Evolutionary conservation across 75 land plant species (phyloP).

Genomic region (Picea sitchensis): DNA sequence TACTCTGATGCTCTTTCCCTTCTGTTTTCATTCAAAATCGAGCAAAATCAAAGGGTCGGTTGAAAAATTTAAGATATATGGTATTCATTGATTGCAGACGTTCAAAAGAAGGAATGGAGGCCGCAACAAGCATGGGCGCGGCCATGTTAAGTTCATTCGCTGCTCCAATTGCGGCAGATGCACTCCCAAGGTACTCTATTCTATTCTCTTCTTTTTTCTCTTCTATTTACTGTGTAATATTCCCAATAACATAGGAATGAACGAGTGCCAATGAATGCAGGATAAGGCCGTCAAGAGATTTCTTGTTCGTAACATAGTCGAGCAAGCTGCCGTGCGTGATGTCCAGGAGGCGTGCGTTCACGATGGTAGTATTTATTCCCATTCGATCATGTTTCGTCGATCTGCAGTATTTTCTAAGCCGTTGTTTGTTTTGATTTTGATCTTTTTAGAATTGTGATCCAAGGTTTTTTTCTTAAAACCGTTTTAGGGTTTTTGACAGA

Average conservation of each 20-base stretch:
- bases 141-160: constrained; percentile 75
- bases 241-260: not conserved
- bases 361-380: constrained; percentile 36
- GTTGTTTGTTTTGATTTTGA: not conserved
- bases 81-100: constrained; percentile 36
- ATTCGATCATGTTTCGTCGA: not conserved
- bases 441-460: not conserved
- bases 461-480: not conserved
- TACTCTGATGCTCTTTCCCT: no score
- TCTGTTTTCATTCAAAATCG: no score
- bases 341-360: constrained; percentile 79
- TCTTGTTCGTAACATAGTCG: constrained; percentile 57
- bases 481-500: not conserved
- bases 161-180: constrained; percentile 80
- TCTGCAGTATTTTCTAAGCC: not conserved
- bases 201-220: not conserved
- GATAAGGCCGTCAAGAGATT: constrained; percentile 82
- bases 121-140: constrained; percentile 83
- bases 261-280: constrained; percentile 9
- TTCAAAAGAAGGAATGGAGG: constrained; percentile 82
- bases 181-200: constrained; percentile 53
- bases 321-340: constrained; percentile 82
- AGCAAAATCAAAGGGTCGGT: no score
- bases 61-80: no score
- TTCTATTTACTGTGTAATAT: not conserved